These are phyloP conservation scores for Pilasporangium apinafurcum DNA, from an alignment of 352 stramenopile genomes.

Conservation along the genomic window DNA sequence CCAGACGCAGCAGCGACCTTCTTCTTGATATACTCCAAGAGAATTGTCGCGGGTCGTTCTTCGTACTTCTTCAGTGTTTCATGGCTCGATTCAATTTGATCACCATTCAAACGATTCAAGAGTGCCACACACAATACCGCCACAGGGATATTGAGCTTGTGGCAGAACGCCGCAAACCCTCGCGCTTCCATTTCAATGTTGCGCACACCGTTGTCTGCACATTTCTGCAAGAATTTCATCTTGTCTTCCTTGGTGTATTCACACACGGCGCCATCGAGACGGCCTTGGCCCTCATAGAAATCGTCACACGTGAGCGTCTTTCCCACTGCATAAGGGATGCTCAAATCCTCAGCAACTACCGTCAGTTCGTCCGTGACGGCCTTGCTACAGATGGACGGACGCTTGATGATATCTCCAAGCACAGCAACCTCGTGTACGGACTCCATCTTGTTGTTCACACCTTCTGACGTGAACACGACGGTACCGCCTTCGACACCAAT, in stretches of 20 bases:
- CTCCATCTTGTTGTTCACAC: constrained; percentile 77
- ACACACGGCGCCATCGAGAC: constrained; percentile 77
- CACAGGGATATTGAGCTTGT: constrained; percentile 73
- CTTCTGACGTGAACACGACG: constrained; percentile 78
- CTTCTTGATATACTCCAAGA: constrained; percentile 75
- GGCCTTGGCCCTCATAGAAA: constrained; percentile 82
- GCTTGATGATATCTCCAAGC: constrained; percentile 40
- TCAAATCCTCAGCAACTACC: constrained; percentile 33
- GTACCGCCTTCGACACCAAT: constrained; percentile 69
- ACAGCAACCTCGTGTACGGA: constrained; percentile 59
- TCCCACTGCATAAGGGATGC: constrained; percentile 49
- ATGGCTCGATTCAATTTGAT: constrained; percentile 59
- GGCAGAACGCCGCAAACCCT: constrained; percentile 65
- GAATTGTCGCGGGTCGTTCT: constrained; percentile 39
- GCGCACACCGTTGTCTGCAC: constrained; percentile 44
- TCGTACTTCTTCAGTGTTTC: constrained; percentile 62
- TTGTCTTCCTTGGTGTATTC: constrained; percentile 78
- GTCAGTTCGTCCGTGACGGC: constrained; percentile 52
- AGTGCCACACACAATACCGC: constrained; percentile 70
- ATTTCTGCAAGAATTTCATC: constrained; percentile 55
- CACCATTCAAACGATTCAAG: constrained; percentile 71
- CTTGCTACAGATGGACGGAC: constrained; percentile 48
- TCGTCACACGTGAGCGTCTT: constrained; percentile 85
- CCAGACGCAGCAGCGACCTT: constrained; percentile 16
- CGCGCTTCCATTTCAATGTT: constrained; percentile 87